Conservation (phyloP, 345 rosid genomes). For the Euphorbia peplus region DNA sequence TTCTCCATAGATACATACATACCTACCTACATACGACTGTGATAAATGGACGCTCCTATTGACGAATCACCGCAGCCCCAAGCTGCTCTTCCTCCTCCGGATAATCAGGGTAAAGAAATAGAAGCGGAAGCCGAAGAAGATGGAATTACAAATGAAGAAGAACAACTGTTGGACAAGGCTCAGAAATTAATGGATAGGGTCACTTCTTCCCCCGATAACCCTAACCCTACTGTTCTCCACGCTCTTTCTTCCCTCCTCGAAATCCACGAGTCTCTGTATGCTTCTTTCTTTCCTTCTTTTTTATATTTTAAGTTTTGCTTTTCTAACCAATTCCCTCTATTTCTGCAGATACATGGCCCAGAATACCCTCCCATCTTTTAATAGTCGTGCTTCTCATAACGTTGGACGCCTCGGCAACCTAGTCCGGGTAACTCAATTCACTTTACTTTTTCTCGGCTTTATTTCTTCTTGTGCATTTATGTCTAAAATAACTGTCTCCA, state of each 20-base stretch:
- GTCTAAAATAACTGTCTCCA: conserved; percentile 8
- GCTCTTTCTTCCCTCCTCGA: conserved; percentile 82
- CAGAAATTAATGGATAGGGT: conserved; percentile 73
- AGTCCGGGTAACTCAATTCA: conserved; percentile 51
- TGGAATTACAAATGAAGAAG: conserved; percentile 40
- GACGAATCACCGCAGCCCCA: neutral
- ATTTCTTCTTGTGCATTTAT: neutral
- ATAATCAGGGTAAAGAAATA: conserved; percentile 16
- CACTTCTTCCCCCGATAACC: conserved; percentile 69
- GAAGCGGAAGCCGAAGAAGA: conserved; percentile 40
- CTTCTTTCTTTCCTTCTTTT: conserved; percentile 1
- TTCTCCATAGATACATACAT: neutral
- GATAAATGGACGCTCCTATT: conserved; percentile 1
- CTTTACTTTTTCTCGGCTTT: neutral
- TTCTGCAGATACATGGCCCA: conserved; percentile 55
- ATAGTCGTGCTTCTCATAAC: conserved; percentile 65
- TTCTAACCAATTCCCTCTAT: neutral
- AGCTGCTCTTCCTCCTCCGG: neutral
- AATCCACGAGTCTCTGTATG: conserved; percentile 76
- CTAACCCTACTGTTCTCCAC: conserved; percentile 68
- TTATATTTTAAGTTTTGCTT: neutral
- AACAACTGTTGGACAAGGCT: conserved; percentile 62
- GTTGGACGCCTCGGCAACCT: conserved; percentile 76
- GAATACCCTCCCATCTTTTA: conserved; percentile 40
- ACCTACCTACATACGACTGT: neutral